Evolutionary conservation across 768 basidiomycete species (phyloP).

Genomic region (Chiua virens): DNA sequence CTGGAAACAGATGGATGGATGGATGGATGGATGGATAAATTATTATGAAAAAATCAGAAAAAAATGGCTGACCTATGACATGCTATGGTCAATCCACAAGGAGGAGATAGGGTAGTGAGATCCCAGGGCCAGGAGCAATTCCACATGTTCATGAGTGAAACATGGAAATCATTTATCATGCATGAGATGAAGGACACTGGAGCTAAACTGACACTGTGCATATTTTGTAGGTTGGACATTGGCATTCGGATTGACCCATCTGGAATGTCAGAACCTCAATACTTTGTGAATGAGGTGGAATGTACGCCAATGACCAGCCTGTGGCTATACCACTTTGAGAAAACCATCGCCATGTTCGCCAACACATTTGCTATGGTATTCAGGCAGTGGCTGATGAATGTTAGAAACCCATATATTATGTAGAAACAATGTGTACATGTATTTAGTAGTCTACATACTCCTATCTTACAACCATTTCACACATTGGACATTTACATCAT

Average conservation of each 20-base stretch:
- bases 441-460: no score
- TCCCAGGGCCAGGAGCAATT: neutral
- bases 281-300: conserved; percentile 1
- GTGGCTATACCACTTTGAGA: neutral
- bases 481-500: no score
- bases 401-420: neutral
- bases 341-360: neutral
- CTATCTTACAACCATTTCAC: no score
- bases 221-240: neutral
- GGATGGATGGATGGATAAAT: no score
- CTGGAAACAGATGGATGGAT: no score
- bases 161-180: neutral
- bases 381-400: neutral
- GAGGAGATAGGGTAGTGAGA: neutral
- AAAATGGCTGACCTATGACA: neutral
- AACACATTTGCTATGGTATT: neutral
- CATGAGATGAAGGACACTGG: neutral
- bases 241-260: neutral
- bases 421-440: no score
- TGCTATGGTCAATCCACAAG: neutral
- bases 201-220: neutral
- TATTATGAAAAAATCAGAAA: no score
- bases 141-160: neutral
- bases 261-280: neutral
- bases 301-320: neutral